Percentiles rank a stretch among this genome's conserved stretches.
phyloP scores from a whole-genome alignment of 2,329 filamentous ascomycete species.

The Aspergillus ruber region DNA sequence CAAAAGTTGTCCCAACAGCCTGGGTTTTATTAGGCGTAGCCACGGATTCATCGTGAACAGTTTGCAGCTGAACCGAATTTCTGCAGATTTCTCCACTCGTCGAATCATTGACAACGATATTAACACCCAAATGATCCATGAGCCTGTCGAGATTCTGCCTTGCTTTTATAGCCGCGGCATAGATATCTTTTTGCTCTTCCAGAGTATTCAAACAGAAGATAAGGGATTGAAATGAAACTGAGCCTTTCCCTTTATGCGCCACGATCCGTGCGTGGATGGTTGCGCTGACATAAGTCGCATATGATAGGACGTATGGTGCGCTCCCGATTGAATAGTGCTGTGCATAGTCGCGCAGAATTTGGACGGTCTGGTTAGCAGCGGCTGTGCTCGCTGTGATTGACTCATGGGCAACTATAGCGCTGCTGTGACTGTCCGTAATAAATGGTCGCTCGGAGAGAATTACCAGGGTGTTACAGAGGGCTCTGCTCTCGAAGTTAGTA shows the following conservation, averaged over 20 bases:
- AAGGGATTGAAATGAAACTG: slow-evolving; percentile 21
- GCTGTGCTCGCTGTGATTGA: slow-evolving; percentile 26
- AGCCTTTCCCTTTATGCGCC: slow-evolving; percentile 17
- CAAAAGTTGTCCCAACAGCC: slow-evolving; percentile 2
- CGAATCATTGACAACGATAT: slow-evolving; percentile 1
- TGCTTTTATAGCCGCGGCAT: slow-evolving; percentile 18
- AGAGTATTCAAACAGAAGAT: slow-evolving; percentile 15
- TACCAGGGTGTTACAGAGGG: slow-evolving; percentile 35
- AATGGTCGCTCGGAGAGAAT: slow-evolving; percentile 42
- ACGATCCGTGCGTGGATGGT: slow-evolving; percentile 50
- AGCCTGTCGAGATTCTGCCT: slow-evolving; percentile 16
- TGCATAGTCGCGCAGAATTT: slow-evolving; percentile 31
- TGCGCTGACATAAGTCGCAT: slow-evolving; percentile 50
- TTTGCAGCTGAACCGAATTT: too few species aligned
- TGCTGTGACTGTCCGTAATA: slow-evolving; percentile 18
- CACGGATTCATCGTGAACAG: background rate
- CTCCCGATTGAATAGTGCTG: slow-evolving; percentile 36
- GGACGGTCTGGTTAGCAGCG: slow-evolving; percentile 31
- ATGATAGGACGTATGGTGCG: slow-evolving; percentile 45
- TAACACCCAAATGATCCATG: slow-evolving; percentile 12
- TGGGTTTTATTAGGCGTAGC: background rate
- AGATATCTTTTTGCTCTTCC: slow-evolving; percentile 13
- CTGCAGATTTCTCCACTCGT: background rate
- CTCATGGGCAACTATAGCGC: slow-evolving; percentile 15
- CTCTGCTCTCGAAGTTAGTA: slow-evolving; percentile 8